Conservation (phyloP, 1,284 basidiomycete species). For the Ceratobasidium sp. region DNA sequence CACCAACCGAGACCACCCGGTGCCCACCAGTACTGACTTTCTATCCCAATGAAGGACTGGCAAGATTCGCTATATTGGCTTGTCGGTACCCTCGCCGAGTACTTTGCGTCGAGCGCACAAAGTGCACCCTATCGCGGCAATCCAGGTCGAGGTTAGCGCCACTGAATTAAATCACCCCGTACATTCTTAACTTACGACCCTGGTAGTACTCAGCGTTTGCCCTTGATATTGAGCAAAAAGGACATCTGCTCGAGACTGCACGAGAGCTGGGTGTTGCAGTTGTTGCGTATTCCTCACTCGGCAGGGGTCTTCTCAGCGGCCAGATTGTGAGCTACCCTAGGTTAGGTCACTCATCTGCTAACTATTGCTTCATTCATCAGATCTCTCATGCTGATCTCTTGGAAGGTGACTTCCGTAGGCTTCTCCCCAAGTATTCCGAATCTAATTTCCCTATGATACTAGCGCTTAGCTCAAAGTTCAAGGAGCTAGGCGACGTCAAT, state of each 20-base stretch:
- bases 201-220: slow-evolving; percentile 70
- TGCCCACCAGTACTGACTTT: not conserved
- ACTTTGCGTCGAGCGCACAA: slow-evolving; percentile 75
- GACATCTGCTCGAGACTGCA: slow-evolving; percentile 63
- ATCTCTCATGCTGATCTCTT: slow-evolving; percentile 51
- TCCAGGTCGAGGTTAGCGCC: slow-evolving; percentile 67
- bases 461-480: slow-evolving; percentile 65
- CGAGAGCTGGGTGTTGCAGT: slow-evolving; percentile 59
- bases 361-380: no score
- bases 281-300: slow-evolving; percentile 61
- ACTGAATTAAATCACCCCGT: no score
- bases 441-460: slow-evolving; percentile 73
- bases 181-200: not conserved
- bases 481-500: slow-evolving; percentile 59
- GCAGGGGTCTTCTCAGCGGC: slow-evolving; percentile 61
- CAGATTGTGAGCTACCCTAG: slow-evolving; percentile 6
- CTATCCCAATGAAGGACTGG: slow-evolving; percentile 61
- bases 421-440: slow-evolving; percentile 54
- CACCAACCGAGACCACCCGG: no score
- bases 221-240: slow-evolving; percentile 68
- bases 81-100: slow-evolving; percentile 66
- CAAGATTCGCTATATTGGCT: slow-evolving; percentile 18
- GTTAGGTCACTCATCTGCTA: not conserved
- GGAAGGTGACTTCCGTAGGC: slow-evolving; percentile 48
- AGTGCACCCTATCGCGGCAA: slow-evolving; percentile 71